Base-by-base conservation (phyloP, 2,329 filamentous ascomycete genomes). In the Ampelomyces quisqualis region DNA sequence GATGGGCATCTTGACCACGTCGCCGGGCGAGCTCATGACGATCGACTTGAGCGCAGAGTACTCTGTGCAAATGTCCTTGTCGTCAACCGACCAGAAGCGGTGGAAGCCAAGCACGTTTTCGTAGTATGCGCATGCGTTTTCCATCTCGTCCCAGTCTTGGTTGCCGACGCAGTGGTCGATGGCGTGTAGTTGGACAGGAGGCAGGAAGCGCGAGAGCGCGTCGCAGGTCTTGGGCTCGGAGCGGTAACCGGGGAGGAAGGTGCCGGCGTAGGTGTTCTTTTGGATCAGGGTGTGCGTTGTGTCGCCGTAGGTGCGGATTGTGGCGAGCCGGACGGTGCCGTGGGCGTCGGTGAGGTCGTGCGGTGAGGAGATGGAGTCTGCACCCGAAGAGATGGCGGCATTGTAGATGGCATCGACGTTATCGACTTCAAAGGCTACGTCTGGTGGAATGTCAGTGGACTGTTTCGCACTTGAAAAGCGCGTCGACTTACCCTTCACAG, bases 141-240 rank as follows among this genome's bases (percentile, higher is more conserved):
- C 78, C 79, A 97, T 95, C 69, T 90, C 84, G 69, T 90, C 78
- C 91, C 91, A 96, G 70, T 89, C 86, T 75, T 96, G 90, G 76
- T 97, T 96, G 53, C 91, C 91, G 57, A 97, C 91, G 70, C 91
- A 96, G 77, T 97, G 91, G 73, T 97, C 91, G 71, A 97, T 90
- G 55, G 82, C 82, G 47, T 79, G 78, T 39, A 95, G 78, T 7
- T 74, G 68, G 10, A 95, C 79, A 1, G 72, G 58, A 0, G 90
- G 88, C 15, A 88, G 73, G 67, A 64, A 60, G n/a, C 51, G 39
- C 31, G 62, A 58, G 10, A 79, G 61, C 0, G 76, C 72, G 51
- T 83, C 79, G 17, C 58, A 51, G 14, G 42, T 7, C 15, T 46
- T 48, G 0, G 58, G 71, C 27, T 77, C 78, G 5, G 78, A 68